These are phyloP conservation scores for Uronychia setigera DNA, from an alignment of 73 alveolate species.

Conservation along the genomic window DNA sequence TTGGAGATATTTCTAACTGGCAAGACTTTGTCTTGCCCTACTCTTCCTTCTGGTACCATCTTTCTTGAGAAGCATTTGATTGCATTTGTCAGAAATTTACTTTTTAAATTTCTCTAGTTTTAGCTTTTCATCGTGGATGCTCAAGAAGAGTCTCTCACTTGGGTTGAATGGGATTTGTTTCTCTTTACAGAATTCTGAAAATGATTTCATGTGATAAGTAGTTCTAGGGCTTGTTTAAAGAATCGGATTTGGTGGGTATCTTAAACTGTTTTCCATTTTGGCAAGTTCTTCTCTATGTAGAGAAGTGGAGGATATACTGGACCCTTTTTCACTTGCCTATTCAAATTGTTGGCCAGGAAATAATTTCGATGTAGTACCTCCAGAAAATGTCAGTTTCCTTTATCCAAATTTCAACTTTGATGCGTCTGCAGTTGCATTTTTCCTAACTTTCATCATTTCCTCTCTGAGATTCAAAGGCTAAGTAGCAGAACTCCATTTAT, in stretches of 20 bases:
- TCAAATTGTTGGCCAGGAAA: too few species aligned
- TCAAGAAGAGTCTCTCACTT: background rate
- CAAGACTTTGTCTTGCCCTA: too few species aligned
- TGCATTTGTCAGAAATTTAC: background rate
- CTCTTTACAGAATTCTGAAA: background rate
- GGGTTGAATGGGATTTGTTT: background rate
- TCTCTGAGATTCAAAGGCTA: too few species aligned
- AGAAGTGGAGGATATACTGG: too few species aligned
- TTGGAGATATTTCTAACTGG: too few species aligned
- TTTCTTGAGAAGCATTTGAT: background rate
- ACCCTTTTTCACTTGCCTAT: too few species aligned
- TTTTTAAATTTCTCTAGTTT: background rate
- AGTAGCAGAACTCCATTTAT: too few species aligned
- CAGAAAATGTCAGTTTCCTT: too few species aligned
- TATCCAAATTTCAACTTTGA: too few species aligned
- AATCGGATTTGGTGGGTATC: background rate
- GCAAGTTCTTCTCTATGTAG: background rate
- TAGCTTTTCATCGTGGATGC: background rate
- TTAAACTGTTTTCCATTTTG: background rate
- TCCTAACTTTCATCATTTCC: too few species aligned
- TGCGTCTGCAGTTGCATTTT: too few species aligned
- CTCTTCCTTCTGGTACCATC: background rate
- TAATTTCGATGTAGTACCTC: too few species aligned
- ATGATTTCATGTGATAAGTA: background rate
- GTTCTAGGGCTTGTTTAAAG: background rate